Conservation (phyloP, 176 grass and related monocot species). For the Triticum turgidum region DNA sequence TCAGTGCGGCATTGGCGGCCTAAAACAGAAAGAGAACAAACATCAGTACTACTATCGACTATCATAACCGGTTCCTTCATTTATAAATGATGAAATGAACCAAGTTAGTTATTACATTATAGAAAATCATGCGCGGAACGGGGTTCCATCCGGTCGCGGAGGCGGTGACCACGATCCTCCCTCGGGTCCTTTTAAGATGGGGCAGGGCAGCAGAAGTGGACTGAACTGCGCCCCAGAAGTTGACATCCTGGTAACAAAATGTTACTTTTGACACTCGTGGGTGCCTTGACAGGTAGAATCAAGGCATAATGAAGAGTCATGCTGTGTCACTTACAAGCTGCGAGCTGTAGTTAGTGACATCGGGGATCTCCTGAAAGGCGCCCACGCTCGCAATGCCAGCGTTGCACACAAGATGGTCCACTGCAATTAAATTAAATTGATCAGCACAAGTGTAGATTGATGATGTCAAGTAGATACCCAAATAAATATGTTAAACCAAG, state of each 20-base stretch:
- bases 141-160: conserved; percentile 53
- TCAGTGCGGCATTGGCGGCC: conserved; percentile 67
- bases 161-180: conserved; percentile 59
- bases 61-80: not conserved
- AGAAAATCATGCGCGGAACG: conserved; percentile 56
- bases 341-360: conserved; percentile 46
- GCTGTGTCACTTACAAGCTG: conserved; percentile 27
- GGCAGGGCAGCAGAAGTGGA: conserved; percentile 62
- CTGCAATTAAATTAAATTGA: conserved; percentile 1
- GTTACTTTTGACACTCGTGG: not conserved
- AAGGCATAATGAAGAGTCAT: not conserved
- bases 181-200: conserved; percentile 47
- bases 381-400: conserved; percentile 46
- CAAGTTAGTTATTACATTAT: conserved; percentile 18
- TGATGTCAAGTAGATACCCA: not conserved
- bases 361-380: conserved; percentile 57
- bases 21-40: not conserved
- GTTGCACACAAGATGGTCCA: conserved; percentile 75
- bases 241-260: conserved; percentile 46
- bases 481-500: not conserved
- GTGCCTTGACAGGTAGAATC: no score
- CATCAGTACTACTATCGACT: not conserved
- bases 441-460: not conserved
- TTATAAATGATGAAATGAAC: not conserved
- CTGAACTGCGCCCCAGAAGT: conserved; percentile 76